Conservation (phyloP, 2,329 filamentous ascomycete species). For the Fusarium staphyleae region DNA sequence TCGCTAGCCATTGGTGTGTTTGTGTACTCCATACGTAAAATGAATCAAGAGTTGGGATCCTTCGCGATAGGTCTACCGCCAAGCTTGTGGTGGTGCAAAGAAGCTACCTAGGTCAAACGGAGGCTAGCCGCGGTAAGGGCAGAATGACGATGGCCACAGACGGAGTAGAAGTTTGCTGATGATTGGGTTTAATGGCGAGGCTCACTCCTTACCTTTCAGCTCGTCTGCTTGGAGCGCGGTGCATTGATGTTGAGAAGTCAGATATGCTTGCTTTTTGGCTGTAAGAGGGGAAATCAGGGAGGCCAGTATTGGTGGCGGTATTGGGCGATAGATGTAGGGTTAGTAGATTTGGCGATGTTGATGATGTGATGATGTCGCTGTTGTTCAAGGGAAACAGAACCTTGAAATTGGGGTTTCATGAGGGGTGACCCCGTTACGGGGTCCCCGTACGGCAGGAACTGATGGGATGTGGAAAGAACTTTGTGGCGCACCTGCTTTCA, state of each 20-base stretch:
- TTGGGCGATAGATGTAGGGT: no score
- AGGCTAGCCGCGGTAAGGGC: background rate
- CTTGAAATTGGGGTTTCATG: background rate
- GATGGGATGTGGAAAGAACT: conserved; percentile 6
- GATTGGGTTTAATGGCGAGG: conserved; percentile 10
- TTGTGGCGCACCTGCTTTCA: background rate
- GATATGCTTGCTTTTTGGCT: conserved; percentile 3
- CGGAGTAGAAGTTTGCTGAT: conserved; percentile 18
- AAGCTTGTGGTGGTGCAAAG: conserved; percentile 1
- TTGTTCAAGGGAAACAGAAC: background rate
- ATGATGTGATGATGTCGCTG: conserved; percentile 23
- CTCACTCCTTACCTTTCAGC: background rate
- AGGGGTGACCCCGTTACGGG: no score
- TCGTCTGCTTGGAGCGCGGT: conserved; percentile 1
- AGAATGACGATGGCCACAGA: conserved; percentile 14
- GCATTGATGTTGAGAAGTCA: background rate
- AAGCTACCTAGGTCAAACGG: background rate
- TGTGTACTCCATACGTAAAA: conserved; percentile 6
- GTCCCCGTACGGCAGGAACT: background rate
- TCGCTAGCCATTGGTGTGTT: background rate
- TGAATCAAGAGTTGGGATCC: background rate
- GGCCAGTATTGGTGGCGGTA: conserved; percentile 23
- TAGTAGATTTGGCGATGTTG: background rate
- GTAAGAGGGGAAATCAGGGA: background rate
- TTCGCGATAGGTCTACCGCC: conserved; percentile 3